Evolutionary conservation across 2,329 filamentous ascomycete genomes (phyloP).

Genomic region (Nemania bipapillata): DNA sequence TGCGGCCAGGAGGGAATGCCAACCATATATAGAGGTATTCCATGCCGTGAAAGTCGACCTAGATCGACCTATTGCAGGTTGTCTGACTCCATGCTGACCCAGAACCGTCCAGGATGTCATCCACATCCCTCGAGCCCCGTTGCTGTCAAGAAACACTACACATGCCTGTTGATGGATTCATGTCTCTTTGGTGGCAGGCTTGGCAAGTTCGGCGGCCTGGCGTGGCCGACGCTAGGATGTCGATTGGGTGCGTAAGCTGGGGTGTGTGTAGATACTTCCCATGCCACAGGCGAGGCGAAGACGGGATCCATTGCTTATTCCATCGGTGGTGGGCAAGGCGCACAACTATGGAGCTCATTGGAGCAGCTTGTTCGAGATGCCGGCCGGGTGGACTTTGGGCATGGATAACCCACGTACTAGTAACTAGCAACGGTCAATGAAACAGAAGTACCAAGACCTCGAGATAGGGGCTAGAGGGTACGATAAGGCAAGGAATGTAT

Average conservation of each 20-base stretch:
- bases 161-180: conserved; percentile 16
- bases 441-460: conserved; percentile 31
- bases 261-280: conserved; percentile 19
- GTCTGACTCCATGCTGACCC: conserved; percentile 40
- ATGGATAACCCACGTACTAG: conserved; percentile 21
- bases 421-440: conserved; percentile 14
- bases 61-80: conserved; percentile 22
- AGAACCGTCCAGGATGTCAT: conserved; percentile 25
- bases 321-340: conserved; percentile 17
- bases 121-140: conserved; percentile 19
- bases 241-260: conserved; percentile 29
- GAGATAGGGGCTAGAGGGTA: conserved; percentile 6
- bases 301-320: conserved; percentile 34
- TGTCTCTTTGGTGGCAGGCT: conserved; percentile 2
- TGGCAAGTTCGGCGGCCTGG: conserved; percentile 30
- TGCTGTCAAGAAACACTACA: neutral
- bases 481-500: conserved; percentile 11
- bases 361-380: conserved; percentile 27
- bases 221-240: conserved; percentile 24
- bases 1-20: conserved; percentile 15
- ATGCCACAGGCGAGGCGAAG: conserved; percentile 21
- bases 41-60: conserved; percentile 1
- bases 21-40: conserved; percentile 30
- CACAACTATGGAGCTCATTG: conserved; percentile 17
- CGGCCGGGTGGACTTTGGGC: conserved; percentile 30